A percentile compares a stretch with the other conserved stretches of the same genome.
Evolutionary conservation across 257 asterid species (phyloP).

Genomic region (Avicennia marina): DNA sequence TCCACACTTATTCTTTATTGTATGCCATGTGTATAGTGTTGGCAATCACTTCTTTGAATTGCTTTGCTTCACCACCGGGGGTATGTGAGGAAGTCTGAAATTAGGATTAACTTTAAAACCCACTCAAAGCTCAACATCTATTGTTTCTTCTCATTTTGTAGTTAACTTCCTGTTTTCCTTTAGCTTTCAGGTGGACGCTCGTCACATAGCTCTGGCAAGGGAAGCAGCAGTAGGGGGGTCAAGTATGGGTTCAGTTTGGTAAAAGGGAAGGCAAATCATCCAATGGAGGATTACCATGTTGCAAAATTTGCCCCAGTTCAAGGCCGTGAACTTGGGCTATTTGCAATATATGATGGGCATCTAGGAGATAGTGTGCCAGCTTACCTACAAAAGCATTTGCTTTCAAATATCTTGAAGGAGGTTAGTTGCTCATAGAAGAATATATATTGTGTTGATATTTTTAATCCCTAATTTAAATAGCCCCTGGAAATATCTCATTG

Average conservation of each 20-base stretch:
- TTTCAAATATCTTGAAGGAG: constrained; percentile 64
- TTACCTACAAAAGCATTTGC: constrained; percentile 57
- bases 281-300: constrained; percentile 87
- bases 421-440: constrained; percentile 23
- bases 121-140: no score
- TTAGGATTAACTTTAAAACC: no score
- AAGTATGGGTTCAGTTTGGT: constrained; percentile 50
- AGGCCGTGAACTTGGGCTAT: constrained; percentile 71
- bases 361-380: constrained; percentile 72
- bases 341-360: constrained; percentile 91
- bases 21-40: background rate
- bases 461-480: background rate
- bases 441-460: background rate
- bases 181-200: constrained; percentile 45
- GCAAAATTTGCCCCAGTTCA: constrained; percentile 55
- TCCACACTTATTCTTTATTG: background rate
- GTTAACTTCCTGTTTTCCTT: background rate
- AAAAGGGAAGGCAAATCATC: constrained; percentile 69
- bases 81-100: no score
- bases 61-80: no score
- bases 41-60: no score
- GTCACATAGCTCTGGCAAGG: constrained; percentile 44
- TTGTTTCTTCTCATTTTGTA: background rate
- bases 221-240: constrained; percentile 44
- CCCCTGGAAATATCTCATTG: no score